phyloP scores from a whole-genome alignment of 176 grass and related monocot species.

The Zea luxurians region DNA sequence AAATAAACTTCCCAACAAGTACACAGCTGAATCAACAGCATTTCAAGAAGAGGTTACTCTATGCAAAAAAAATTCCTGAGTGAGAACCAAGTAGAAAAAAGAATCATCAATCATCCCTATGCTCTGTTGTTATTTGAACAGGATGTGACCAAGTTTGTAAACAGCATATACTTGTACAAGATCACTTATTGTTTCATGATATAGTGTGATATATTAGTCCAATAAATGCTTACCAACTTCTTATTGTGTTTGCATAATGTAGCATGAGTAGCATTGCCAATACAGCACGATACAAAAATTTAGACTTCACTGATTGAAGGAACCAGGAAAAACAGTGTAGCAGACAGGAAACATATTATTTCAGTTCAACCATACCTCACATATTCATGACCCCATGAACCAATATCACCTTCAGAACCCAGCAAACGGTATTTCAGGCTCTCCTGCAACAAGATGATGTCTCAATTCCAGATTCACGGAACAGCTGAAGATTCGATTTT shows the following conservation, averaged over 20 bases:
- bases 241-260: background rate
- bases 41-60: background rate
- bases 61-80: background rate
- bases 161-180: background rate
- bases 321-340: no score
- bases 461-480: background rate
- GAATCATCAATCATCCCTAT: background rate
- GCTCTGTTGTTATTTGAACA: background rate
- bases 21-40: slow-evolving; percentile 10
- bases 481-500: background rate
- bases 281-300: background rate
- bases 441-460: slow-evolving; percentile 59
- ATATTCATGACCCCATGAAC: slow-evolving; percentile 98
- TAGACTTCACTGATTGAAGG: background rate
- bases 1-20: background rate
- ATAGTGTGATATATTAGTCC: background rate
- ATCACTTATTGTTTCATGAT: background rate
- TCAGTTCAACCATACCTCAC: slow-evolving; percentile 59
- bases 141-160: background rate
- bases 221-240: background rate
- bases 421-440: slow-evolving; percentile 80
- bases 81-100: background rate
- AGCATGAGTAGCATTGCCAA: background rate
- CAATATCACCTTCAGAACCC: slow-evolving; percentile 92
- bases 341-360: background rate